Conservation (phyloP, 1,284 basidiomycete genomes). For the Pyrrhoderma noxium region DNA sequence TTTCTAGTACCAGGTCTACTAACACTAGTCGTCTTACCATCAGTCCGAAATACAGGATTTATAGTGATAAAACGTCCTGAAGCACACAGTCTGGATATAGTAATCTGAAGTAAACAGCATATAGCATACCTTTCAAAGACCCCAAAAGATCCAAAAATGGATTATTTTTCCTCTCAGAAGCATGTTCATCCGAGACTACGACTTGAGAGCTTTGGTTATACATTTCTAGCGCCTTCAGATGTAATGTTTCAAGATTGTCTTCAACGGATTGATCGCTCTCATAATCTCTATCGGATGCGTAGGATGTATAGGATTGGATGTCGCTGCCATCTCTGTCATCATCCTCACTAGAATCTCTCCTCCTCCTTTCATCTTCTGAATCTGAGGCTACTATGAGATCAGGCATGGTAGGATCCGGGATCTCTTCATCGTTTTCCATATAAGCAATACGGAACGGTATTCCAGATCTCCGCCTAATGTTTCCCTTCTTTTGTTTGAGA, state of each 20-base stretch:
- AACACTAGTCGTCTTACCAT: constrained; percentile 25
- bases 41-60: constrained; percentile 46
- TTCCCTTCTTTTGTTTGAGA: constrained; percentile 18
- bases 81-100: constrained; percentile 5
- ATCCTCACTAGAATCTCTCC: constrained; percentile 29
- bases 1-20: constrained; percentile 4
- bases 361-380: constrained; percentile 31
- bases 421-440: constrained; percentile 28
- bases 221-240: constrained; percentile 67
- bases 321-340: too few relatives aligned
- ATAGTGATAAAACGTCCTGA: constrained; percentile 66
- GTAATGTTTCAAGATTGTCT: too few relatives aligned
- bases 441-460: too few relatives aligned
- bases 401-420: constrained; percentile 53
- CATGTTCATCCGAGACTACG: constrained; percentile 38
- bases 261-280: too few relatives aligned
- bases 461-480: too few relatives aligned
- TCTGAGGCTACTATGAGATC: constrained; percentile 54
- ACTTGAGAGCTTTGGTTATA: constrained; percentile 51
- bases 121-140: constrained; percentile 52
- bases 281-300: too few relatives aligned
- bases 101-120: constrained; percentile 4
- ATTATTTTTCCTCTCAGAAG: constrained; percentile 54
- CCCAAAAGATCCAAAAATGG: constrained; percentile 68
- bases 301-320: too few relatives aligned